phyloP scores from a whole-genome alignment of 2,329 filamentous ascomycete genomes.

The Dactylonectria macrodidyma region DNA sequence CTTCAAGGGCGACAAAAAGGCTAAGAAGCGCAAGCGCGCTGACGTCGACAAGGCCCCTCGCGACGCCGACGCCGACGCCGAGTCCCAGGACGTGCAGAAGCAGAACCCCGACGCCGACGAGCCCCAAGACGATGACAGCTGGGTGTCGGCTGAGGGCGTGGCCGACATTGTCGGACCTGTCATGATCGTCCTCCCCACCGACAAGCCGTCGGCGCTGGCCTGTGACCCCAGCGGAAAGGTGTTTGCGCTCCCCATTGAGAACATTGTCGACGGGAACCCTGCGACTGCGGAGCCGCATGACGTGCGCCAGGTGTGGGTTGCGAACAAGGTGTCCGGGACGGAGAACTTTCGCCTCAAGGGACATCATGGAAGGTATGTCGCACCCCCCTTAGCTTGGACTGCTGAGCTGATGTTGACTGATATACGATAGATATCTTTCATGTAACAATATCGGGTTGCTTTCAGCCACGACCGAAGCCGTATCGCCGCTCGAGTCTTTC shows the following conservation, averaged over 20 bases:
- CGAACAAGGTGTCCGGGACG: conserved; percentile 85
- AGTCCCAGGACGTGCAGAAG: conserved; percentile 34
- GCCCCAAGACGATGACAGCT: conserved; percentile 81
- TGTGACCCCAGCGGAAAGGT: conserved; percentile 91
- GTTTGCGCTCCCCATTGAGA: conserved; percentile 86
- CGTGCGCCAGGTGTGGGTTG: conserved; percentile 95
- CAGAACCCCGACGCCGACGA: conserved; percentile 48
- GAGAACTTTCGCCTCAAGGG: conserved; percentile 90
- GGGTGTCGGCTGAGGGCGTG: conserved; percentile 86
- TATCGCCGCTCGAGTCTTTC: conserved; percentile 89
- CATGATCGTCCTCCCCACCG: conserved; percentile 85
- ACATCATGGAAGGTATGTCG: conserved; percentile 82
- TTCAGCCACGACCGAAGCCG: conserved; percentile 83
- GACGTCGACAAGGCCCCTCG: conserved; percentile 63
- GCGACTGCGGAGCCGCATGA: conserved; percentile 94
- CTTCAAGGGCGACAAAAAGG: conserved; percentile 98
- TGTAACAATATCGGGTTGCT: conserved; percentile 88
- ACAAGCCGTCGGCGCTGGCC: conserved; percentile 81
- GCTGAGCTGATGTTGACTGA: conserved; percentile 28
- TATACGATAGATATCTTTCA: conserved; percentile 79
- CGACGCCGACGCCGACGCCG: conserved; percentile 28
- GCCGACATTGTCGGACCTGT: conserved; percentile 86
- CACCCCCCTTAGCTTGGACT: rapidly evolving
- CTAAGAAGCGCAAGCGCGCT: conserved; percentile 89
- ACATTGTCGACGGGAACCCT: conserved; percentile 87